Conservation (phyloP, 768 basidiomycete genomes). For the Collybia mongolica region DNA sequence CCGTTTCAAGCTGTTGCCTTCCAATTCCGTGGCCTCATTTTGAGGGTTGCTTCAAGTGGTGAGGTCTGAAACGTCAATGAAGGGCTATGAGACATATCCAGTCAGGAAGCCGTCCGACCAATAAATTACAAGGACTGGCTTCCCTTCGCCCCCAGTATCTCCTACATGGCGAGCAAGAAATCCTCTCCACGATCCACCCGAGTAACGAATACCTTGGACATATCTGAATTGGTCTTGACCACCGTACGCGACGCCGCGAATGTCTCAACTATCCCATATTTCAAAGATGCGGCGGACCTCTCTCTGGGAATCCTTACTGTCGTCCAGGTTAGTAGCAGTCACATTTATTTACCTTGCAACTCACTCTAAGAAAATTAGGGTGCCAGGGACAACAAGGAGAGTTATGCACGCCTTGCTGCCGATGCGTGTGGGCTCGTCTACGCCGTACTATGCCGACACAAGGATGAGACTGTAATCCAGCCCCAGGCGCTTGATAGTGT, state of each 20-base stretch:
- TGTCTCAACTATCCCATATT: constrained; percentile 18
- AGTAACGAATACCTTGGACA: constrained; percentile 10
- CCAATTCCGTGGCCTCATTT: too few relatives aligned
- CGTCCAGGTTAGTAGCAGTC: constrained; percentile 13
- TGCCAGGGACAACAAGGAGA: constrained; percentile 20
- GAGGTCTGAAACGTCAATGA: too few relatives aligned
- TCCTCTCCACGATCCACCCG: background rate
- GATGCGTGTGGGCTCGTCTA: constrained; percentile 22
- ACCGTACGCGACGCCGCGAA: constrained; percentile 16
- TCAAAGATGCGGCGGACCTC: constrained; percentile 17
- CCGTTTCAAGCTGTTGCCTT: too few relatives aligned
- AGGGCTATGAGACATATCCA: too few relatives aligned
- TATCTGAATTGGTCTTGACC: constrained; percentile 17
- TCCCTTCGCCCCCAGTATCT: too few relatives aligned
- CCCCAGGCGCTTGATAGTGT: constrained; percentile 13
- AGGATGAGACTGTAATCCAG: constrained; percentile 8
- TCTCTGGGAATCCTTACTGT: constrained; percentile 16
- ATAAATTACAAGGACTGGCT: too few relatives aligned
- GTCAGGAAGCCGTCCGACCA: too few relatives aligned
- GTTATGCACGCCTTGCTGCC: constrained; percentile 19
- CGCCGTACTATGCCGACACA: constrained; percentile 16
- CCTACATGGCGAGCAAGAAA: too few relatives aligned
- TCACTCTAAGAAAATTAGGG: constrained; percentile 7
- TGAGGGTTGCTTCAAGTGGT: too few relatives aligned
- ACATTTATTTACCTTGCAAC: too few relatives aligned